Base-by-base conservation (phyloP, 306 rosid species). In the Dryas octopetala region DNA sequence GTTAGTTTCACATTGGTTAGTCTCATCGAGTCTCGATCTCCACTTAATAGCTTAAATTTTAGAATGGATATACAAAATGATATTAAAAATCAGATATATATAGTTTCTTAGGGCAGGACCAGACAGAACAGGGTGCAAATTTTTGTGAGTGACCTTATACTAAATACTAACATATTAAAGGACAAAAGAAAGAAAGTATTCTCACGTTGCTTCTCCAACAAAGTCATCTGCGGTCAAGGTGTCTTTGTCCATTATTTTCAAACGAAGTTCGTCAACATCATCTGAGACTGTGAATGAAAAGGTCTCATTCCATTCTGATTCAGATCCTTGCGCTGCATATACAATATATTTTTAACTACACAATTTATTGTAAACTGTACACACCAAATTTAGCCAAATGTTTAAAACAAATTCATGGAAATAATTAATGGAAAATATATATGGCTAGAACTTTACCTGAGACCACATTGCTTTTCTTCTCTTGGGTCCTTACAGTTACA, bases 191-290 rank as follows among this genome's bases (percentile, higher is more conserved):
- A 26, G 9, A 15, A 0, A 71, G 26, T 53, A 71, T 0, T 71
- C 97, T 87, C 61, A 87, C 97, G 63, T 81, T n/a, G 76, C 83
- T 87, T 85, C 88, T 40, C 97, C 97, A 2, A 92, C 92, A 10
- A 84, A 17, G 76, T 92, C 97, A 78, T 92, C 85, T 1, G 58
- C 73, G 0, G 85, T 17, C 15, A 77, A 78, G n/a, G 5, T 9
- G 23, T 90, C 97, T 26, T 87, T 87, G 86, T 92, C 96, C 88
- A 90, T 71, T 79, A 92, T 88, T 83, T 90, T 92, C 77, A 92
- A 58, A 9, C 47, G 76, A 76, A 92, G 88, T 38, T 88, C 92
- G 19, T 85, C 77, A 76, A 72, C 86, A 8, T 82, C 91, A 3
- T 85, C 92, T 8, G 97, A 81, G 64, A 90, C 53, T 26, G 73